phyloP scores from a whole-genome alignment of 2,329 filamentous ascomycete species.

The Diaporthe amygdali region DNA sequence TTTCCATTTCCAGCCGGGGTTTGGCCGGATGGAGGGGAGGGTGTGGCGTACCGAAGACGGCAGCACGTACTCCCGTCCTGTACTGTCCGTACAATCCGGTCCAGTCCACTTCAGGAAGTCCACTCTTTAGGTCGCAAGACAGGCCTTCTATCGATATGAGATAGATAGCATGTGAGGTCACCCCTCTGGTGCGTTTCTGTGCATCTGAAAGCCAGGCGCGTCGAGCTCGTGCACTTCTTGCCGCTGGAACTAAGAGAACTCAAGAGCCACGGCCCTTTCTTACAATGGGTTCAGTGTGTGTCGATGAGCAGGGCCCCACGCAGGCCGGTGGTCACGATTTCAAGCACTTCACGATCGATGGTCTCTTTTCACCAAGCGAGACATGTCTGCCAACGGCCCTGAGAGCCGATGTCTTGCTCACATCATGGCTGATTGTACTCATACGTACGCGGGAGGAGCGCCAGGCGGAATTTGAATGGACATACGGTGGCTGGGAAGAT shows the following conservation, averaged over 20 bases:
- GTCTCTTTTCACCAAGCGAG: constrained; percentile 32
- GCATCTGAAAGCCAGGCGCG: neutral
- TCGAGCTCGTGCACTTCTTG: neutral
- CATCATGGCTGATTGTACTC: constrained; percentile 51
- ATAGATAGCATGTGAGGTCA: neutral
- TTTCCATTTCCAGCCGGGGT: neutral
- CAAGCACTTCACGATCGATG: constrained; percentile 34
- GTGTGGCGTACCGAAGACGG: neutral
- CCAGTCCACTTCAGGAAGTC: neutral
- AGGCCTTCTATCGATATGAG: neutral
- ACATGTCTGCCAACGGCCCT: constrained; percentile 36
- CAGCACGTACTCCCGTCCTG: neutral
- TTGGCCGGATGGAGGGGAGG: neutral
- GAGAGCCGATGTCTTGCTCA: constrained; percentile 45
- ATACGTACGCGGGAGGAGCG: constrained; percentile 46
- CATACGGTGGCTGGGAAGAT: constrained; percentile 32
- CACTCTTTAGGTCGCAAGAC: neutral
- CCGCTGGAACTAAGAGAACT: neutral
- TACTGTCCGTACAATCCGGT: no score
- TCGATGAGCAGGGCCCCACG: constrained; percentile 15
- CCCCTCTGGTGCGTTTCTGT: neutral
- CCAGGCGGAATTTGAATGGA: constrained; percentile 44
- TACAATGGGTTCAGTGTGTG: constrained; percentile 15
- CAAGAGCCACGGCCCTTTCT: neutral
- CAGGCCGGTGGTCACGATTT: constrained; percentile 25